Percentiles rank a stretch among this genome's conserved stretches.
phyloP scores from a whole-genome alignment of 192 early-diverging fungal species.

The Diversispora eburnea region DNA sequence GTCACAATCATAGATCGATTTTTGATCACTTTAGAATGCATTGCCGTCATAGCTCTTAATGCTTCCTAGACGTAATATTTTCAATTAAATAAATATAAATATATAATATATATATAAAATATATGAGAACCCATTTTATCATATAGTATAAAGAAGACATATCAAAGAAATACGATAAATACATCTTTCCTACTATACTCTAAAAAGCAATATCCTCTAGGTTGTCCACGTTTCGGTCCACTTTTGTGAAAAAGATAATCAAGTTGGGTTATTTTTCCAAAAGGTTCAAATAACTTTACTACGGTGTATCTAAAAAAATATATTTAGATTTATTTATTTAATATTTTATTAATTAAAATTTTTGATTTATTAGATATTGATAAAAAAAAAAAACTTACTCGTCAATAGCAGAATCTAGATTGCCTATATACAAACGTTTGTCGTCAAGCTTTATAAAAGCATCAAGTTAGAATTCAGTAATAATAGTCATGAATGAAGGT shows the following conservation, averaged over 20 bases:
- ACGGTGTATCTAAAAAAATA: constrained; percentile 48
- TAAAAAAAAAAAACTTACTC: constrained; percentile 45
- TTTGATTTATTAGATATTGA: neutral
- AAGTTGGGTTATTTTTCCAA: constrained; percentile 60
- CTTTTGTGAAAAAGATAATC: constrained; percentile 64
- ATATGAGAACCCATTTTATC: neutral
- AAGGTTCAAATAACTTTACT: constrained; percentile 65
- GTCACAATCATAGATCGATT: constrained; percentile 59
- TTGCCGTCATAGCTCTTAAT: constrained; percentile 46
- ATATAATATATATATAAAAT: neutral
- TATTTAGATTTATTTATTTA: neutral
- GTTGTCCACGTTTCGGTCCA: constrained; percentile 63
- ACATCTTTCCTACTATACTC: constrained; percentile 54
- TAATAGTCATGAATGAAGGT: no score
- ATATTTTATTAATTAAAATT: neutral
- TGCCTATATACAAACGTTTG: constrained; percentile 66
- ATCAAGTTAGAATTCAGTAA: neutral
- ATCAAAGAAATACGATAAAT: neutral
- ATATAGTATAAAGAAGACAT: no score
- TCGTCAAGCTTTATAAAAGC: constrained; percentile 32
- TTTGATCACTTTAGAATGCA: constrained; percentile 55
- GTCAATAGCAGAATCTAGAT: constrained; percentile 57
- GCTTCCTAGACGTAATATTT: constrained; percentile 41
- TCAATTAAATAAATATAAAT: constrained; percentile 2
- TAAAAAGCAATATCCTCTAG: constrained; percentile 69